Base-by-base conservation (phyloP, 352 stramenopile species). In the Phytopythium aichiense region DNA sequence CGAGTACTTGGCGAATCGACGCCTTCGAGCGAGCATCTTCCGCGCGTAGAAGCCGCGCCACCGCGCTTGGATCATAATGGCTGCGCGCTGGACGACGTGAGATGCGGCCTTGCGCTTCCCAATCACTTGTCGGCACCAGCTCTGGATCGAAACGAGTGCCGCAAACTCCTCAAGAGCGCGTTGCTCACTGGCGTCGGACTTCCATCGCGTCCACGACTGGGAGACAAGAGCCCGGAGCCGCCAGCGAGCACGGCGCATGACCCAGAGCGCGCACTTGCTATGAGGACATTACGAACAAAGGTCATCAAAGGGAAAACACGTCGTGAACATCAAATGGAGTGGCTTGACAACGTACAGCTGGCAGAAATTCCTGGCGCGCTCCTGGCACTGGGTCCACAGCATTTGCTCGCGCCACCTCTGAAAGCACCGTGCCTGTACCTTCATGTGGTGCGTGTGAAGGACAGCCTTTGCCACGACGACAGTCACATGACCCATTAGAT, bases 1-100 rank as follows among this genome's bases (percentile, higher is more conserved):
- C 7, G 61, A 61, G 56, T 88, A 92, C 18, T 30, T 53, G 6
- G 49, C 15, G 45, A 75, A 89, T 9, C 78, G 70, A 5, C 52
- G 64, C 25, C 56, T 60, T 22, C 83, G 72, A 22, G 40, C 56
- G n/a, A 74, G 30, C 62, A 88, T 74, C 49, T 65, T 81, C 46
- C 77, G 67, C n/a, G 65, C 77, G 45, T 72, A 59, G 49, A 74
- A 86, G n/a, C 78, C 77, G 51, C 76, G 68, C 83, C 81, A 92
- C 4, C 22, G 1, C 4, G 68, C 51, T 58, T 91, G 81, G 31
- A 92, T 62, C 1, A 25, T 25, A 4, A 69, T 76, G 11, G 71
- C 69, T 4, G 67, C 66, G 49, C 60, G 58, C 7, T 79, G 54
- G 5, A 84, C 18, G 23, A 71, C 61, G 45, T 77, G 67, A 2